Base-by-base conservation (phyloP, 257 asterid species). In the Cynanchum wilfordii region DNA sequence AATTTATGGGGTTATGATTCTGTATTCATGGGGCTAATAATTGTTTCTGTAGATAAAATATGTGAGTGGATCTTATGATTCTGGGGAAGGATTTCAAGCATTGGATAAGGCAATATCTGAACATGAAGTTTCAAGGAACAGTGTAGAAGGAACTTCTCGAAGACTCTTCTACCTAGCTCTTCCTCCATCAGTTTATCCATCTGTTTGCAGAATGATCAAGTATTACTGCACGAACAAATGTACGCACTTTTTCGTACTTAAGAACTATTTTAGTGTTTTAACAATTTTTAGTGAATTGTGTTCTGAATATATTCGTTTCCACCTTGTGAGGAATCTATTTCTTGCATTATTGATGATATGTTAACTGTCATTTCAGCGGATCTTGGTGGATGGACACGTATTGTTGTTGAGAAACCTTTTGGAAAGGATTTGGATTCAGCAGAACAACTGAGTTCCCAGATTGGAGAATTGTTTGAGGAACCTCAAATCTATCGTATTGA, bases 111-210 rank as follows among this genome's bases (percentile, higher is more conserved):
- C 95, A n/a, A 90, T 95, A 79, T 77, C 87, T 24, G 91, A 87
- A 89, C 96, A 92, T n/a, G 99, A 95, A 82, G 47, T 83, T 54
- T 88, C 93, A 7, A 89, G n/a, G 73, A 86, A 86, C 74, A 86
- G 85, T 73, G 75, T 78, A 3, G 91, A 89, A 80, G 96, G 96
- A 83, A 83, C 90, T 66, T 83, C 96, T n/a, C 82, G 99, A 71
- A 87, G 99, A 82, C 97, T 95, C 58, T 95, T 95, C 86, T 95
- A 95, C 82, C 84, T 95, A 51, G 99, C 99, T 68, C 99, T 92
- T 83, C 99, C 99, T 65, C 99, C 99, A n/a, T 89, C 99, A 33
- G 96, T 95, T 30, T 95, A 95, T 81, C 99, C 99, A 38, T 91
- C 86, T 30, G 98, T 95, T 86, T 90, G 96, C 90, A 90, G 82